phyloP scores from a whole-genome alignment of 352 stramenopile species.

The Phytophthora citrophthora region DNA sequence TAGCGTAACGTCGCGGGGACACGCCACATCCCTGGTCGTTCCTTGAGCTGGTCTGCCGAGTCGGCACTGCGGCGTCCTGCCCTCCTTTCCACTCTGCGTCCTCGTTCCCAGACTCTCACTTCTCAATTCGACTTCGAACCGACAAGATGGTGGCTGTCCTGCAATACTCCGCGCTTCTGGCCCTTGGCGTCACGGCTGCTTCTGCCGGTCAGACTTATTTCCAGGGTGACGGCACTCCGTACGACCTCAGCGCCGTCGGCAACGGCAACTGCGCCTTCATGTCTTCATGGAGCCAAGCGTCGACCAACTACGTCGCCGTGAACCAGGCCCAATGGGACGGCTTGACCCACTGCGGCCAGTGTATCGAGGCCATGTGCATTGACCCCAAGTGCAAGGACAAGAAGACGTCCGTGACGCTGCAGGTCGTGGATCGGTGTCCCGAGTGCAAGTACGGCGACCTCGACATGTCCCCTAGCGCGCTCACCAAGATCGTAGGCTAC shows the following conservation, averaged over 20 bases:
- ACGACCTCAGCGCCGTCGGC: slow-evolving; percentile 17
- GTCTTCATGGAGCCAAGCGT: slow-evolving; percentile 26
- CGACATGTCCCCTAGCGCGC: slow-evolving; percentile 30
- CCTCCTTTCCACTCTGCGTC: slow-evolving; percentile 21
- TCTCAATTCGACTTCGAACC: slow-evolving; percentile 24
- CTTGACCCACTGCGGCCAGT: slow-evolving; percentile 33
- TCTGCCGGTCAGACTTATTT: slow-evolving; percentile 27
- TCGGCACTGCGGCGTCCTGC: slow-evolving; percentile 4
- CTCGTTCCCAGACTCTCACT: slow-evolving; percentile 9
- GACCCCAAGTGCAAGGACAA: slow-evolving; percentile 35
- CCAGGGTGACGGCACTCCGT: slow-evolving; percentile 28
- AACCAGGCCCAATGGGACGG: slow-evolving; percentile 36
- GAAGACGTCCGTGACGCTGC: slow-evolving; percentile 25
- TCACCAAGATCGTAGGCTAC: slow-evolving; percentile 35
- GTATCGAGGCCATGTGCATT: slow-evolving; percentile 35
- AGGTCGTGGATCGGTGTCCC: slow-evolving; percentile 32
- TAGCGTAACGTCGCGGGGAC: slow-evolving; percentile 26
- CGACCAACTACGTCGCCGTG: slow-evolving; percentile 34
- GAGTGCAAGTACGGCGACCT: slow-evolving; percentile 31
- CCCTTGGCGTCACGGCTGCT: slow-evolving; percentile 9
- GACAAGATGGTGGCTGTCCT: slow-evolving; percentile 28
- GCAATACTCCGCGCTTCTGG: slow-evolving; percentile 26
- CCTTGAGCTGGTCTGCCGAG: slow-evolving; percentile 22
- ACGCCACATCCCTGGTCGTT: slow-evolving; percentile 24
- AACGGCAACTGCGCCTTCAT: slow-evolving; percentile 35